Conservation (phyloP, 495 filamentous ascomycete genomes). For the Penicillium waksmanii region DNA sequence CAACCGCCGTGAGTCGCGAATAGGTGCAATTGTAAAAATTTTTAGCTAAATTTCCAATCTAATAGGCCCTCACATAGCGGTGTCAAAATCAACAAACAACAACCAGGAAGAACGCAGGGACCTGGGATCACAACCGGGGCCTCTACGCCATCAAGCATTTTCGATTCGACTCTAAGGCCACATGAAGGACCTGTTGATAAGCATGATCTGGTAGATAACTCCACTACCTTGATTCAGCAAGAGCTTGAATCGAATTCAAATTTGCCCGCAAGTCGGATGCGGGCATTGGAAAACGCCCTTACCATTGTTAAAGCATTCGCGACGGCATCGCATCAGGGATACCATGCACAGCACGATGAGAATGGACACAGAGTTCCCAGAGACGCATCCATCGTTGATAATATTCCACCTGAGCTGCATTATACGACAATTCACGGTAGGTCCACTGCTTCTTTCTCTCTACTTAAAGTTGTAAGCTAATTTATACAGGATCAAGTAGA, state of each 20-base stretch:
- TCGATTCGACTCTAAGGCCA: background rate
- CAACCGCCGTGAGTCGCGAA: background rate
- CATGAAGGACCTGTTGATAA: background rate
- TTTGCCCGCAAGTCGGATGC: background rate
- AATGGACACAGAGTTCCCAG: background rate
- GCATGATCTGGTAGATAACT: background rate
- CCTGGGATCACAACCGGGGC: background rate
- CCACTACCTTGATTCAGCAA: background rate
- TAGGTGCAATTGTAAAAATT: background rate
- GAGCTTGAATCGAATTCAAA: background rate
- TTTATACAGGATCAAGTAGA: background rate
- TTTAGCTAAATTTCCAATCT: background rate
- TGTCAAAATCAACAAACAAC: background rate
- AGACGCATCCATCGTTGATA: background rate
- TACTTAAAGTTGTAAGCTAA: background rate
- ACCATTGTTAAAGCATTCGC: conserved; percentile 4
- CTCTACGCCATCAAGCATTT: background rate
- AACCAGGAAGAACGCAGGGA: background rate
- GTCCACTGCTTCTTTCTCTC: background rate
- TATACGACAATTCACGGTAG: background rate
- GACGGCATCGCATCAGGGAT: background rate
- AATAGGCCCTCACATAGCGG: background rate
- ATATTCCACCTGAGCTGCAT: background rate
- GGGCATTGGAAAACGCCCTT: background rate
- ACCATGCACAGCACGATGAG: background rate